phyloP scores from a whole-genome alignment of 345 rosid genomes.

The Ailanthus altissimus region DNA sequence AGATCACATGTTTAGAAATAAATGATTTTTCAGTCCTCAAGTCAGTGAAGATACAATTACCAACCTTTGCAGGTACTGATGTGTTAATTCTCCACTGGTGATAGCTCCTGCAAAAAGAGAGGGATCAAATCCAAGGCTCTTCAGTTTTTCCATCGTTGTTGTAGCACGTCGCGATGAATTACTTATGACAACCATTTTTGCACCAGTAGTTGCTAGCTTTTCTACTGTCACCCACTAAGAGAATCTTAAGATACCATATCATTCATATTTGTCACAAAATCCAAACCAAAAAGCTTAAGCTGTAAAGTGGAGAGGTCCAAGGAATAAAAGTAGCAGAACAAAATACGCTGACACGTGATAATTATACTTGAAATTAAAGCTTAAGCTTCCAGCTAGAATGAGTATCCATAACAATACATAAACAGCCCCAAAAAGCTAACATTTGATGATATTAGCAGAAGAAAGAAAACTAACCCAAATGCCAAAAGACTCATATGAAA shows the following conservation, averaged over 20 bases:
- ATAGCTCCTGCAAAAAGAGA: constrained; percentile 85
- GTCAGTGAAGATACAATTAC: not conserved
- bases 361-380: no score
- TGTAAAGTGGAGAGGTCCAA: no score
- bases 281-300: not conserved
- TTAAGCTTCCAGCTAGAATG: not conserved
- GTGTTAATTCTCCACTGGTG: constrained; percentile 90
- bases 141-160: constrained; percentile 68
- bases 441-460: not conserved
- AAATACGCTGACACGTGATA: no score
- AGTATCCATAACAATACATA: not conserved
- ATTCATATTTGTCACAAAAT: constrained; percentile 6
- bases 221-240: constrained; percentile 53
- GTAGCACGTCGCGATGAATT: constrained; percentile 94
- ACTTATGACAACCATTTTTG: constrained; percentile 82
- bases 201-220: constrained; percentile 69
- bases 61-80: constrained; percentile 77
- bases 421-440: not conserved
- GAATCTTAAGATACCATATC: constrained; percentile 9
- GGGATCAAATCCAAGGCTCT: constrained; percentile 89
- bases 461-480: constrained; percentile 11
- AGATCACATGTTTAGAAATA: not conserved
- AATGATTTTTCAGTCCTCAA: not conserved
- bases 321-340: no score
- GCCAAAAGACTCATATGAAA: constrained; percentile 28